phyloP scores from a whole-genome alignment of 108 stramenopile species.

The Licmophora abbreviata region DNA sequence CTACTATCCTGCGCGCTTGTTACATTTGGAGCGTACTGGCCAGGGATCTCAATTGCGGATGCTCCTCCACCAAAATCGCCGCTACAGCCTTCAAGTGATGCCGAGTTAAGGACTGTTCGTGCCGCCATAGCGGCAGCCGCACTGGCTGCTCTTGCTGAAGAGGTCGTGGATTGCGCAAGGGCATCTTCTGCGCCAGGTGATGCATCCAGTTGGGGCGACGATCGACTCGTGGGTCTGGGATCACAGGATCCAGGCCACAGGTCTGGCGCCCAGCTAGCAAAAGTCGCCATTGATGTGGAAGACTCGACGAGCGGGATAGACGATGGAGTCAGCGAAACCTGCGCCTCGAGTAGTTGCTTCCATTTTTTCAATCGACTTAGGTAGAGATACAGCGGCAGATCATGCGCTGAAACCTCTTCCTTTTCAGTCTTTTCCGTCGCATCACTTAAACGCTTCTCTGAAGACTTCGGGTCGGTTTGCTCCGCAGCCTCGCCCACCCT shows the following conservation, averaged over 20 bases:
- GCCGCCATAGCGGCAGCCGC: constrained; percentile 64
- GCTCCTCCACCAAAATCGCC: constrained; percentile 75
- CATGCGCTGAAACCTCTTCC: constrained; percentile 6
- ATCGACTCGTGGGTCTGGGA: constrained; percentile 16
- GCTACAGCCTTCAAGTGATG: constrained; percentile 57
- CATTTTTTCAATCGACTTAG: constrained; percentile 49
- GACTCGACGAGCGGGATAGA: constrained; percentile 48
- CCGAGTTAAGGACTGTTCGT: constrained; percentile 45
- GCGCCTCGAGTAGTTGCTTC: constrained; percentile 58
- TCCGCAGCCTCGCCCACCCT: background rate
- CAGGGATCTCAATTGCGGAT: constrained; percentile 79
- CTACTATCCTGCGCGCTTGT: constrained; percentile 38
- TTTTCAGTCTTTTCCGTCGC: constrained; percentile 1
- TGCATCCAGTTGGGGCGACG: constrained; percentile 15
- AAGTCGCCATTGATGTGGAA: constrained; percentile 65
- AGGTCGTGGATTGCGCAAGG: constrained; percentile 16
- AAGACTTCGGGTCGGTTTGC: constrained; percentile 3
- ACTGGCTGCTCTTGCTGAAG: constrained; percentile 46
- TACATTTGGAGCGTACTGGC: constrained; percentile 71
- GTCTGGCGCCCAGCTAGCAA: constrained; percentile 52
- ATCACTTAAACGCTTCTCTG: constrained; percentile 10
- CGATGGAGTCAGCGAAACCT: constrained; percentile 48
- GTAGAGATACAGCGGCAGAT: constrained; percentile 46
- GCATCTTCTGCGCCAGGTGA: constrained; percentile 14
- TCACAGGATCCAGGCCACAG: constrained; percentile 73